Evolutionary conservation across 768 basidiomycete genomes (phyloP), one percentile per base, ranked within the genome.

Genomic region (Psilocybe tampanensis): DNA sequence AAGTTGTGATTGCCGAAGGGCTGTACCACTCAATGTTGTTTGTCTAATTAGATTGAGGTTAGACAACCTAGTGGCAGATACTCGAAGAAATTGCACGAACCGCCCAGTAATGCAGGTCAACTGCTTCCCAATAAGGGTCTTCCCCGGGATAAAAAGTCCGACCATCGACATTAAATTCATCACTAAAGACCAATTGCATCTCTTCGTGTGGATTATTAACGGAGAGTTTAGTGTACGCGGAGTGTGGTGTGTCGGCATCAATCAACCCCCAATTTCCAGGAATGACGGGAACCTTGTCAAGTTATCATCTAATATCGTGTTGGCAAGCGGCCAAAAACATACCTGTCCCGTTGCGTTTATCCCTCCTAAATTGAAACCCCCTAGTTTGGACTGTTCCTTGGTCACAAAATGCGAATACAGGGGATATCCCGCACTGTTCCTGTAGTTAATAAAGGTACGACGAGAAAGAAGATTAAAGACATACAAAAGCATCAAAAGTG

Each of bases 91-190:
- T n/a, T n/a, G n/a, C 18, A 60, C 70, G 33, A 44, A 83, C 83
- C 70, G 78, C 75, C 89, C 90, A 92, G 63, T 92, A 93, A 67
- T 93, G 88, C 45, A 93, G 77, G 72, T 92, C 80, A 2, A 78
- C 86, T 39, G 90, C 92, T 70, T 93, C 91, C 92, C 92, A 93
- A 68, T 88, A 94, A 7, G 93, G 89, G 70, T 95, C 94, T 68
- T 95, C 92, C 54, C 92, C 92, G 47, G 87, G 87, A 70, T 89
- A 92, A 69, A 95, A 95, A 0, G 88, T 83, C 34, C 94, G 84
- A 15, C 89, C 88, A 4, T 89, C 86, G 8, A 74, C 75, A 56
- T 95, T 86, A 72, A 95, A 95, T 70, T 95, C 94, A 70, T 95
- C 94, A 39, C 90, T 92, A 70, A 93, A 95, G 3, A 94, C 86